Base-by-base conservation (phyloP, 805 yeast species). In the Candida anglica region DNA sequence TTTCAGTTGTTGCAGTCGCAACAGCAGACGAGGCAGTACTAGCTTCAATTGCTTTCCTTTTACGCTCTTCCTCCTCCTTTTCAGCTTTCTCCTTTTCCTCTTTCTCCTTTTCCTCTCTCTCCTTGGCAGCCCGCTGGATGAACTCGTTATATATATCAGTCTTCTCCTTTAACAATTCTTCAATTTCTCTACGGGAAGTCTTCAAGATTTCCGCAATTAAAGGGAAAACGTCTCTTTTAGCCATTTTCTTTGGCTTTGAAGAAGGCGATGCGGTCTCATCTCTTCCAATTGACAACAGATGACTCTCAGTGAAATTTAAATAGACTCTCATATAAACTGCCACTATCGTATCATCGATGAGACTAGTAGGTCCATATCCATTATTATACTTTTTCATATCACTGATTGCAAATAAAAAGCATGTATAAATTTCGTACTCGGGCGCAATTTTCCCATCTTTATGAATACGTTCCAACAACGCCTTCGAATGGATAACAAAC, bases 351-450 rank as follows among this genome's bases (percentile, higher is more conserved):
- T 86, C 93, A 53, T 86, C 95, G 35, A 84, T 73, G 23, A 73
- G 55, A 0, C 86, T 77, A 0, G 93, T 83, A 3, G 93, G 78
- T 0, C 88, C 91, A 53, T 80, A 81, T 0, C 94, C 94, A 51
- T 81, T 84, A 40, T 87, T 86, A 58, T 82, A 69, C 39, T 81
- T 73, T 41, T 86, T 69, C 46, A 84, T 66, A 32, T 81, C 89
- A 11, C 71, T 64, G 7, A 75, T 51, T 15, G 79, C 79, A 36
- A 56, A 58, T 10, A 83, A 48, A 22, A 72, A 60, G 31, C 71
- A 66, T 2, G 78, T 46, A 14, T 60, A 46, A 2, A 63, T 53
- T 18, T 65, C 56, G 18, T 69, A 61, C 3, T 60, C 51, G 1
- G 60, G 49, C 3, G 75, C 58, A 5, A 65, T 56, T 16, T 16